Evolutionary conservation across 2,329 filamentous ascomycete genomes (phyloP).

Genomic region (Pyrenophora graminea): DNA sequence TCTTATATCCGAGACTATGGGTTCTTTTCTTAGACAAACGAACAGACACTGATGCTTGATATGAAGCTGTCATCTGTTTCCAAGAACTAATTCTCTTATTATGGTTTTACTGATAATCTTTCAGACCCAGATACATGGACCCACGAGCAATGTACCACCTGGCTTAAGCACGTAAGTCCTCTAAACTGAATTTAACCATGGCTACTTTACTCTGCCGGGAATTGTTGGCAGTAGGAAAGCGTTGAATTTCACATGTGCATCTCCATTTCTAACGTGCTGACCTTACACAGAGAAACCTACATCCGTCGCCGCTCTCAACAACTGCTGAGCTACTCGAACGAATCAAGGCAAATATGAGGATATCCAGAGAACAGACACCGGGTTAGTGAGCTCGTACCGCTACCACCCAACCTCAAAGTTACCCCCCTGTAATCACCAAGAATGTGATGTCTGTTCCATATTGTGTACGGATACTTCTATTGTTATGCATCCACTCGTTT

Average conservation of each 20-base stretch:
- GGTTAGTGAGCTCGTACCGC: neutral
- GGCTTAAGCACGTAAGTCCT: slow-evolving; percentile 74
- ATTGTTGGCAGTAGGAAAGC: neutral
- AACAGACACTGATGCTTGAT: too few species aligned
- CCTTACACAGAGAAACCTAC: slow-evolving; percentile 61
- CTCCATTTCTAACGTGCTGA: slow-evolving; percentile 1
- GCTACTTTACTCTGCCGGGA: neutral
- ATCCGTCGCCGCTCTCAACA: slow-evolving; percentile 63
- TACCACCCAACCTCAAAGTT: too few species aligned
- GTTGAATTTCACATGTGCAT: neutral
- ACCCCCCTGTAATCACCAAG: too few species aligned
- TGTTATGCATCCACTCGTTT: too few species aligned
- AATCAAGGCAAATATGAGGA: slow-evolving; percentile 69
- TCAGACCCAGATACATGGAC: slow-evolving; percentile 74
- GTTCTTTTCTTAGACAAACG: too few species aligned
- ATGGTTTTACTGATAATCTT: slow-evolving; percentile 1
- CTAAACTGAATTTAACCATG: neutral
- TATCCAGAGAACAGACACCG: slow-evolving; percentile 28
- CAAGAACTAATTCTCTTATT: too few species aligned
- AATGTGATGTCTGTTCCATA: too few species aligned
- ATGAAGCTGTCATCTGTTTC: too few species aligned
- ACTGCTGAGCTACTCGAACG: slow-evolving; percentile 69
- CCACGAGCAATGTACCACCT: slow-evolving; percentile 75
- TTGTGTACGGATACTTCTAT: too few species aligned
- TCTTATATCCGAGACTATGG: too few species aligned